Base-by-base conservation (phyloP, 2,329 filamentous ascomycete genomes). In the Kalaharituber pfeilii region DNA sequence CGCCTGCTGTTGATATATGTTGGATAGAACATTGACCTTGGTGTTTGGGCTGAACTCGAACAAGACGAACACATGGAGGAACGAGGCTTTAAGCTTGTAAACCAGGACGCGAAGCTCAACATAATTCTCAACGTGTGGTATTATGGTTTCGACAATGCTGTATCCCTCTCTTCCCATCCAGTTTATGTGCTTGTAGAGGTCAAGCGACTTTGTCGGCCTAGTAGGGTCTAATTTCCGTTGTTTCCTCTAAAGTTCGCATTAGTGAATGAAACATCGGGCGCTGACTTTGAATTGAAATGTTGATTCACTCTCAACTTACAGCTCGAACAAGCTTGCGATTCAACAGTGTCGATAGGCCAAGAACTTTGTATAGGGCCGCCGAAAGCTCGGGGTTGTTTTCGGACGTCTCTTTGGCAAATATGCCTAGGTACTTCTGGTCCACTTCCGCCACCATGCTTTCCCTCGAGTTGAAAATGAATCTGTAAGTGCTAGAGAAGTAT, bases 31-130 rank as follows among this genome's bases (percentile, higher is more conserved):
- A 77, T 15, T 78, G 76, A 61, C 79, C 75, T 72, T 71, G 5
- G 72, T 68, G 60, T 75, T 71, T 50, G 73, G 63, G n/a, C 72
- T 73, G 27, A 68, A 67, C 15, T 69, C 67, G 66, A 95, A 96
- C 11, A 96, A 76, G 53, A 94, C 91, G 67, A 94, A 94, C 61
- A 98, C 86, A 70, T 98, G 89, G 64, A 93, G 91, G 66, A 96
- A 94, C 20, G 86, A 94, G 15, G 91, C 91, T 57, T 86, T 81
- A 13, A 98, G 75, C 69, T 96, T 98, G 67, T 86, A 86, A 20
- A 85, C 82, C 59, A 98, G 75, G 45, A 96, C 88, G 65, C 87
- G 88, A 55, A 94, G 79, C 67, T 94, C 88, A 65, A 74, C 79
- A 69, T 80, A 86, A 64, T 78, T 82, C 62, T 75, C 80, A 54